These are phyloP conservation scores for Stylonectria norvegica DNA, from an alignment of 2,329 filamentous ascomycete genomes.

Conservation along the genomic window DNA sequence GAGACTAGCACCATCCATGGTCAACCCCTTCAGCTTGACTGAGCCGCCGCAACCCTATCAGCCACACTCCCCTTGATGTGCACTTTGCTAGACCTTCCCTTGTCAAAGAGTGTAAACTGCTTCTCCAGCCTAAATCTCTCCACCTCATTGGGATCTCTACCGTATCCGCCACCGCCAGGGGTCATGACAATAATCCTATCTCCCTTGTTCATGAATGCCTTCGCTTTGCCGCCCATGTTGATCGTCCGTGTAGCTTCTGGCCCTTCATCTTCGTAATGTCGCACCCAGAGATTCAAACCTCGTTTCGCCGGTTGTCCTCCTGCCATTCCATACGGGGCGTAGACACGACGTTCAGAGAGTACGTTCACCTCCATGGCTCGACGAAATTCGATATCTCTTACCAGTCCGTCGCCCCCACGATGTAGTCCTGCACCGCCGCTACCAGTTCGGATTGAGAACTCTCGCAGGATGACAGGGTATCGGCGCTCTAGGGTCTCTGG, in stretches of 20 bases:
- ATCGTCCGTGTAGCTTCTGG: slow-evolving; percentile 34
- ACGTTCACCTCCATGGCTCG: slow-evolving; percentile 76
- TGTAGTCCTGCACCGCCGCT: slow-evolving; percentile 61
- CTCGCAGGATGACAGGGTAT: slow-evolving; percentile 32
- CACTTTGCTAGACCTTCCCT: too few species aligned
- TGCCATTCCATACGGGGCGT: slow-evolving; percentile 70
- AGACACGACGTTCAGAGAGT: slow-evolving; percentile 71
- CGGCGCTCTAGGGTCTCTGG: slow-evolving; percentile 35
- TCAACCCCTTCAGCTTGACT: too few species aligned
- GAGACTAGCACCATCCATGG: too few species aligned
- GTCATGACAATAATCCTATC: slow-evolving; percentile 26
- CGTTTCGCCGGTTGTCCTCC: slow-evolving; percentile 67
- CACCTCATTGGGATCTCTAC: slow-evolving; percentile 2
- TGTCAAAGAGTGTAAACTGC: too few species aligned
- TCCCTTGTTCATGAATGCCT: slow-evolving; percentile 18
- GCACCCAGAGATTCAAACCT: slow-evolving; percentile 68
- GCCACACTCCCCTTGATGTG: too few species aligned
- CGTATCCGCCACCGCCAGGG: slow-evolving; percentile 27
- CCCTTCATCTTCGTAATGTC: slow-evolving; percentile 27
- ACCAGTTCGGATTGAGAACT: slow-evolving; percentile 29
- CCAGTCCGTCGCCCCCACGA: slow-evolving; percentile 70
- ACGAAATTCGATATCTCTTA: slow-evolving; percentile 78
- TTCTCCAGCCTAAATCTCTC: too few species aligned
- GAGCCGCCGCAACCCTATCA: too few species aligned
- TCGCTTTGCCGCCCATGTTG: slow-evolving; percentile 19